Evolutionary conservation across 1,139 yeast genomes (phyloP), one percentile per base, ranked within the genome.

Genomic region (Magnusiomyces suaveolens): DNA sequence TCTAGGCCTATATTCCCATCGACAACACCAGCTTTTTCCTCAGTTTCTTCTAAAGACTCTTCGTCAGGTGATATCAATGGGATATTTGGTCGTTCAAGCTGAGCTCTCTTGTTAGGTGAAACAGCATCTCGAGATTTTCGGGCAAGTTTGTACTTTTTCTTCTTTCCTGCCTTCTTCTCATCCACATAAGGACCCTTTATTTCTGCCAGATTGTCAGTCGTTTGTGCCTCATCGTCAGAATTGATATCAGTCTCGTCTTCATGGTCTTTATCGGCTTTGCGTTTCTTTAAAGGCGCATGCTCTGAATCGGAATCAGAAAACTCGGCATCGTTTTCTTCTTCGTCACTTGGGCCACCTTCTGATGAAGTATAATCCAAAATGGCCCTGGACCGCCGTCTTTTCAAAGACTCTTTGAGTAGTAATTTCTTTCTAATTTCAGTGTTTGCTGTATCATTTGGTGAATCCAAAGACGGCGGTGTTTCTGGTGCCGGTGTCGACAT

Each of bases 181-280:
- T 43, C 32, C 14, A 24, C 20, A 26, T 43, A n/a, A n/a, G n/a
- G n/a, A n/a, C n/a, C n/a, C n/a, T n/a, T n/a, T n/a, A n/a, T 29
- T 6, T 29, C 33, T 6, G 12, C 6, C 6, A 29, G 12, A 29
- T 29, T 12, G 33, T 29, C 33, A 29, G 12, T 6, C 6, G 33
- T 29, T 29, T 29, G 10, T 6, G 33, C 6, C 33, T 12, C 33
- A 6, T 29, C 33, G 10, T 6, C 6, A 29, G 33, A 6, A n/a
- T n/a, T n/a, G n/a, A n/a, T n/a, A n/a, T n/a, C n/a, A n/a, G n/a
- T n/a, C n/a, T n/a, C n/a, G n/a, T n/a, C n/a, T n/a, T n/a, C n/a
- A n/a, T n/a, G n/a, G n/a, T n/a, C n/a, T n/a, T 29, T 29, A 29
- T 29, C 33, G 12, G 12, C 12, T 12, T 80, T 84, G 52, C 29